These are phyloP conservation scores for Pterocarpus santalinus DNA, from an alignment of 306 rosid genomes.

Conservation along the genomic window DNA sequence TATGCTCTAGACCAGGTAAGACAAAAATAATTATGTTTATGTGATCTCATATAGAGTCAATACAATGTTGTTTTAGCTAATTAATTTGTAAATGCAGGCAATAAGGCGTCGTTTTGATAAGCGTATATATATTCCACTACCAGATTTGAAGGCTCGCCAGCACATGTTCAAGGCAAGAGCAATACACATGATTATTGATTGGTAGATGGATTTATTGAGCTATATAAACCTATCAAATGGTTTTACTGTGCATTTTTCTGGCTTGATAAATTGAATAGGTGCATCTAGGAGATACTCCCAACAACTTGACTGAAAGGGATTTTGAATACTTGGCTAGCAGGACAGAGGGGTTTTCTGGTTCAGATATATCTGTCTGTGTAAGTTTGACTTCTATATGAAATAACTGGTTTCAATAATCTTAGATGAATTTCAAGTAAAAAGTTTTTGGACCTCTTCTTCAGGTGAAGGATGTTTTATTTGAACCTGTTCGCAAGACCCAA, in stretches of 20 bases:
- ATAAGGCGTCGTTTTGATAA: conserved; percentile 98
- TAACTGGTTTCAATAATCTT: conserved; percentile 20
- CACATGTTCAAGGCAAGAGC: conserved; percentile 92
- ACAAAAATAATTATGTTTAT: conserved; percentile 22
- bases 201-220: conserved; percentile 35
- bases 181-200: conserved; percentile 40
- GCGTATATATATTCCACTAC: conserved; percentile 99
- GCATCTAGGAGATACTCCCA: conserved; percentile 99
- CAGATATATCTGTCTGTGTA: conserved; percentile 97
- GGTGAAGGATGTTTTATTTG: conserved; percentile 98
- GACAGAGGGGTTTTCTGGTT: conserved; percentile 98
- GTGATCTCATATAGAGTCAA: conserved; percentile 17
- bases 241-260: conserved; percentile 29
- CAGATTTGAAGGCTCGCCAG: conserved; percentile 95
- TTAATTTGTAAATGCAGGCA: conserved; percentile 69
- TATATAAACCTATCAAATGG: conserved; percentile 32
- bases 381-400: conserved; percentile 50
- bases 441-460: conserved; percentile 48
- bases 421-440: conserved; percentile 15
- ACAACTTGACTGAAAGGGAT: conserved; percentile 89
- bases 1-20: conserved; percentile 97
- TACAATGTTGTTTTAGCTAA: conserved; percentile 47
- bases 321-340: conserved; percentile 81
- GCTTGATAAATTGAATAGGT: conserved; percentile 68
- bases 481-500: conserved; percentile 99